Base-by-base conservation (phyloP, 2,329 filamentous ascomycete genomes). In the Fusarium staphyleae region DNA sequence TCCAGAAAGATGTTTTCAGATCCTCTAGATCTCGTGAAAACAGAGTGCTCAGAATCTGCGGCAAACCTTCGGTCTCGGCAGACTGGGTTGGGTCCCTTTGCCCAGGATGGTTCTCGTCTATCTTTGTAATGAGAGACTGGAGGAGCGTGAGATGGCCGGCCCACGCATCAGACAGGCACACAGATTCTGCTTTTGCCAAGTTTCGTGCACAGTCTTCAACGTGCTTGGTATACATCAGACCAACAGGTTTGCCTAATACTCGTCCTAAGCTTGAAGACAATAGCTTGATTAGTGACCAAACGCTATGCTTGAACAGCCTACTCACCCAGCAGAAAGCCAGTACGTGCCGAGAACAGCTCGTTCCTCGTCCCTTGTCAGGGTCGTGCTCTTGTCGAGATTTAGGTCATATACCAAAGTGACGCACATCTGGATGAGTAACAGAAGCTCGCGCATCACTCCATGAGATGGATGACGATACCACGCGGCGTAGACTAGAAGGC, bases 381-480 rank as follows among this genome's bases (percentile, higher is more conserved):
- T 30, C 5, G 14, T 10, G 11, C 26, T 45, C 30, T 45, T 45
- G 2, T 35, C 42, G 5, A 45, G 11, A 35, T 45, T 22, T 8
- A 45, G 3, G n/a, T 35, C 42, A 5, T 34, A 45, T 15, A 45
- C 42, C 19, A 45, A 2, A 12, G 42, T 18, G 3, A 30, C 15
- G 13, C 42, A 45, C 12, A 45, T 11, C 18, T 45, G 42, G 3
- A 35, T n/a, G 3, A 45, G 11, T 30, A 45, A 6, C 7, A 35
- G n/a, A 13, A 33, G 18, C 3, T 45, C 42, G 2, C 42, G 13
- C 19, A 34, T 45, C 1, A 18, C 30, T 1, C 33, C 13, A 10
- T 45, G 42, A 2, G 34, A 12, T 16, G 42, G 42, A 16, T 45
- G 15, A 1, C 42, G 30, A 35, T 45, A 45, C 42, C 42, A 45